Base-by-base conservation (phyloP, 129 eudicot genomes). In the Saussurea involucrata region DNA sequence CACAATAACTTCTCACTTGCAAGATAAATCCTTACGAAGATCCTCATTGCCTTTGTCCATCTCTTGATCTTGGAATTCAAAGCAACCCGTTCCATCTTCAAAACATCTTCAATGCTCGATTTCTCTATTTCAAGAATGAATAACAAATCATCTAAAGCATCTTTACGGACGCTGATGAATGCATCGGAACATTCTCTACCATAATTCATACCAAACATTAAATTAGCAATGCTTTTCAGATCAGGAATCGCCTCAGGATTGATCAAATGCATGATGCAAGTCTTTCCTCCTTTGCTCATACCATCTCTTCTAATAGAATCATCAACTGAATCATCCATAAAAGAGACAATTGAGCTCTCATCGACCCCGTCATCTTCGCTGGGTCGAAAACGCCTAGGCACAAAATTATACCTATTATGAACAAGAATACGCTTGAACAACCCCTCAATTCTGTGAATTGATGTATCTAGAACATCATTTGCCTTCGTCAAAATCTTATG, bases 321-420 rank as follows among this genome's bases (percentile, higher is more conserved):
- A n/a, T n/a, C n/a, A n/a, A n/a, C n/a, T n/a, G n/a, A n/a, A n/a
- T n/a, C n/a, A n/a, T n/a, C n/a, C n/a, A n/a, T n/a, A n/a, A n/a
- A n/a, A n/a, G n/a, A n/a, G n/a, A n/a, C n/a, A n/a, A n/a, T n/a
- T n/a, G n/a, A n/a, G n/a, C n/a, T n/a, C n/a, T n/a, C n/a, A n/a
- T n/a, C n/a, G n/a, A n/a, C n/a, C n/a, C n/a, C n/a, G n/a, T n/a
- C n/a, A n/a, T n/a, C n/a, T n/a, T n/a, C 97, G 66, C 67, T 88
- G 1, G 98, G 91, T 42, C 97, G 87, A 71, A 90, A 71, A 21
- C 78, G 92, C 75, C 87, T 95, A 5, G 92, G 95, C 87, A 89
- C 97, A 73, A 91, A 88, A 15, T 92, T 92, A 69, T 93, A 96
- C 84, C 90, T 78, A 37, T 89, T 88, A 7, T 93, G 98, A 67